Evolutionary conservation across 2,329 filamentous ascomycete genomes (phyloP), one percentile per base, ranked within the genome.

Genomic region (Leptographium lundbergii): DNA sequence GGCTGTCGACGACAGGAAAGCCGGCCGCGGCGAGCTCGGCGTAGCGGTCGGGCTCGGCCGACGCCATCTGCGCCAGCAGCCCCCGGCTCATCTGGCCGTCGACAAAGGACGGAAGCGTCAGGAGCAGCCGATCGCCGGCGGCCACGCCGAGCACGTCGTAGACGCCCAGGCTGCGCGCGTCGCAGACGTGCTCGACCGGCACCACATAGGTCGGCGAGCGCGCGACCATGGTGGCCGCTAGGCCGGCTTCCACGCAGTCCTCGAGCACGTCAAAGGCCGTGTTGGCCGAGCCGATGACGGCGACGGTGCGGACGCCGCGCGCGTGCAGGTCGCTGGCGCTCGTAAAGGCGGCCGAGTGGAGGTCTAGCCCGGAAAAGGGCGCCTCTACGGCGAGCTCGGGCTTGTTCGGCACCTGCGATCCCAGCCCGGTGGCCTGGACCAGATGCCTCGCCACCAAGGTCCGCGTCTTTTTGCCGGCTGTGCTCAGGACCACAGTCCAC

Each of bases 191-290:
- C 22, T 59, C 57, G 29, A 55, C 27, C 6, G 57, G 57, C 2
- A 55, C 17, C 1, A 59, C 1, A 27, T 59, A 59, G 1, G 57
- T 59, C 6, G 57, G 52, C 1, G 57, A 59, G 39, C 57, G 57
- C 3, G 51, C 57, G 2, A 59, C 52, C 57, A 59, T 59, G 42
- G 57, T 59, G 4, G 52, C 9, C 13, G 14, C 27, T 10, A 59
- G 42, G 32, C 57, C 52, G 1, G 57, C 57, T 3, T 5, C 29
- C 7, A 50, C 51, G 29, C 57, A 59, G 52, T 59, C 57, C n/a
- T 42, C 22, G 4, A 59, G 51, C 25, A 59, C 52, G 19, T 59
- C 57, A 55, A 59, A 59, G 57, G 57, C 57, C 14, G 57, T 59
- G 57, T 59, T 59, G 51, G 51, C 57, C 4, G 57, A 59, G 39